A percentile compares a stretch with the other conserved stretches of the same genome.
Conservation (phyloP, 2,329 filamentous ascomycete genomes). For the Nothopassalora personata region DNA sequence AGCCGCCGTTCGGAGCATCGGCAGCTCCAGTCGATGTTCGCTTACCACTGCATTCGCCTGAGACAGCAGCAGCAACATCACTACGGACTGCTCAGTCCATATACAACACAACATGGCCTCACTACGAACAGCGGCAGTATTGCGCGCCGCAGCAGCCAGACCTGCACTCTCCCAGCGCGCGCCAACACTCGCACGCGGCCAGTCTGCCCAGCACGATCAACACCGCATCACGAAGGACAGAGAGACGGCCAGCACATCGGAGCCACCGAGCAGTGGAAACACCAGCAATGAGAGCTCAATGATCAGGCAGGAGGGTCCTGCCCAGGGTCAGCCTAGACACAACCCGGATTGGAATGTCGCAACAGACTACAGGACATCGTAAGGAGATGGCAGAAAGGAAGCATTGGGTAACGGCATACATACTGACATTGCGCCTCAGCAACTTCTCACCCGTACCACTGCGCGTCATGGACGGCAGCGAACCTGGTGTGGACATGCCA, state of each 20-base stretch:
- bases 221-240: slow-evolving; percentile 10
- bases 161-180: slow-evolving; percentile 22
- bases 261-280: slow-evolving; percentile 9
- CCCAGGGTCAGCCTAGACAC: slow-evolving; percentile 54
- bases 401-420: neutral
- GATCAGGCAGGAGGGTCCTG: slow-evolving; percentile 47
- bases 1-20: neutral
- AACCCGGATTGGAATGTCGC: slow-evolving; percentile 75
- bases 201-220: slow-evolving; percentile 7
- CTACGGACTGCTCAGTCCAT: neutral
- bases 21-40: slow-evolving; percentile 7
- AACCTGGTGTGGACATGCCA: slow-evolving; percentile 66
- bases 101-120: slow-evolving; percentile 16
- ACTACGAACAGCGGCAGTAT: slow-evolving; percentile 34
- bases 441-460: slow-evolving; percentile 88
- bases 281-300: slow-evolving; percentile 33
- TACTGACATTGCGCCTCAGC: slow-evolving; percentile 45
- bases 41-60: slow-evolving; percentile 2
- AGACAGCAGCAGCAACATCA: slow-evolving; percentile 3
- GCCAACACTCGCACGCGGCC: slow-evolving; percentile 20
- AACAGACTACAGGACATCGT: slow-evolving; percentile 89
- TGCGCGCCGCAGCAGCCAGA: slow-evolving; percentile 34
- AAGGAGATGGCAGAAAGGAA: slow-evolving; percentile 34
- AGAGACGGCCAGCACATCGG: slow-evolving; percentile 12
- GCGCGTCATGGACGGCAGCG: slow-evolving; percentile 83